Percentiles rank a stretch among this genome's conserved stretches.
Evolutionary conservation across 352 stramenopile species (phyloP).

Genomic region (Phytophthora hibernalis): DNA sequence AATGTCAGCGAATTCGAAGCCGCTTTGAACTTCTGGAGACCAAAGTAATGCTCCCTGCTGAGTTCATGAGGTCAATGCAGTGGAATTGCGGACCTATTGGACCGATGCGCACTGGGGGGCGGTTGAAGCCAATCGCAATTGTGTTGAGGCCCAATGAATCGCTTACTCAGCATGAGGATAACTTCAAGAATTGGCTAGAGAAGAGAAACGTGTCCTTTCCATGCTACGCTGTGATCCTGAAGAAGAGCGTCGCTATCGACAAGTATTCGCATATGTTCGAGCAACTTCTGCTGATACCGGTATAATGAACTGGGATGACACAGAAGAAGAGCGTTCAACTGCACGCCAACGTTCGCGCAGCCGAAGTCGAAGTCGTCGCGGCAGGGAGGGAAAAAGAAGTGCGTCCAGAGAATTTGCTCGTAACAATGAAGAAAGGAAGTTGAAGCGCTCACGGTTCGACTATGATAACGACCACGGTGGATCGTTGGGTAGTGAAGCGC

Average conservation of each 20-base stretch:
- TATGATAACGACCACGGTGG: background rate
- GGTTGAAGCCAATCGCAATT: conserved; percentile 17
- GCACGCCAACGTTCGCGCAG: background rate
- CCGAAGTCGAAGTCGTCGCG: background rate
- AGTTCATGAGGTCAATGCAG: conserved; percentile 11
- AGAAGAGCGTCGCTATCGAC: conserved; percentile 12
- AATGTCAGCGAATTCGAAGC: conserved; percentile 5
- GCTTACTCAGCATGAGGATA: background rate
- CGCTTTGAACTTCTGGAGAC: conserved; percentile 14
- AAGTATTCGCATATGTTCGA: conserved; percentile 10
- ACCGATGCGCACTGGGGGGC: conserved; percentile 6
- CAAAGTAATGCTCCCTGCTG: conserved; percentile 13
- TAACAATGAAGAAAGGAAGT: background rate
- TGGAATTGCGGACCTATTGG: conserved; percentile 19
- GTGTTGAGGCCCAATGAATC: conserved; percentile 14
- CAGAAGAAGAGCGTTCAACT: background rate
- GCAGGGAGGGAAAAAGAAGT: background rate
- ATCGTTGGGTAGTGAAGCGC: background rate
- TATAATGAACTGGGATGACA: background rate
- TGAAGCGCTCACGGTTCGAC: background rate
- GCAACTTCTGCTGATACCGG: background rate
- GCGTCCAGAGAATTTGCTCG: background rate
- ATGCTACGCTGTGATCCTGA: conserved; percentile 1
- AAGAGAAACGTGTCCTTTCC: background rate
- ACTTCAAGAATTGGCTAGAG: background rate